Evolutionary conservation across 1,139 yeast species (phyloP).

Genomic region (Suhomyces maxii): DNA sequence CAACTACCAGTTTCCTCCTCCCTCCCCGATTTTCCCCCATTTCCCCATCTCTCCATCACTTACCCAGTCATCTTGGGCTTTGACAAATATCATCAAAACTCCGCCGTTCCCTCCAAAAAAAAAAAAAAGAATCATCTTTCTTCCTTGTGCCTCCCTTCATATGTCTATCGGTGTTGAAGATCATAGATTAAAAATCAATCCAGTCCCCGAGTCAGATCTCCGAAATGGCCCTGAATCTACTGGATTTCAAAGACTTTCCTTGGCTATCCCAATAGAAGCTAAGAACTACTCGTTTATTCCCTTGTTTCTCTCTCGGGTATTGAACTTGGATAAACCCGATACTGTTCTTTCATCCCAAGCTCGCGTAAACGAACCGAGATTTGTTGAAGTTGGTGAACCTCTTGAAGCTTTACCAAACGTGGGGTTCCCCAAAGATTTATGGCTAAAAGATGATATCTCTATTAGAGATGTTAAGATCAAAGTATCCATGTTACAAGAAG

Average conservation of each 20-base stretch:
- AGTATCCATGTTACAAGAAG: conserved; percentile 34
- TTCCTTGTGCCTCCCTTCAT: too few relatives aligned
- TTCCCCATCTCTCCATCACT: too few relatives aligned
- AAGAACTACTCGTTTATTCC: conserved; percentile 27
- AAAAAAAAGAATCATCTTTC: too few relatives aligned
- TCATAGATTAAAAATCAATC: background rate
- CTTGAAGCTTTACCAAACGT: conserved; percentile 37
- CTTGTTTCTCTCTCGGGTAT: conserved; percentile 22
- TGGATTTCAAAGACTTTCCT: conserved; percentile 26
- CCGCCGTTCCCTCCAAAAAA: too few relatives aligned
- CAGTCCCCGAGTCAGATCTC: background rate
- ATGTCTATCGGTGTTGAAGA: conserved; percentile 1
- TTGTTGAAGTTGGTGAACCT: background rate
- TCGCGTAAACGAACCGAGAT: background rate
- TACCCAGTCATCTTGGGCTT: background rate
- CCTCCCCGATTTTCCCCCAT: too few relatives aligned
- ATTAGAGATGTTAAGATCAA: conserved; percentile 38
- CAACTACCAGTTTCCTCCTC: background rate
- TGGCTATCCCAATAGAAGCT: conserved; percentile 30
- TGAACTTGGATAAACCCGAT: conserved; percentile 20
- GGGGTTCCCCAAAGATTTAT: conserved; percentile 38
- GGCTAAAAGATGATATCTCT: conserved; percentile 37
- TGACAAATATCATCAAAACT: background rate
- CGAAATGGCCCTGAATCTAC: conserved; percentile 5
- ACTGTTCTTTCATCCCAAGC: conserved; percentile 6